Evolutionary conservation across 2,329 filamentous ascomycete species (phyloP), one percentile per base, ranked within the genome.

Genomic region (Parafenestella ontariensis): DNA sequence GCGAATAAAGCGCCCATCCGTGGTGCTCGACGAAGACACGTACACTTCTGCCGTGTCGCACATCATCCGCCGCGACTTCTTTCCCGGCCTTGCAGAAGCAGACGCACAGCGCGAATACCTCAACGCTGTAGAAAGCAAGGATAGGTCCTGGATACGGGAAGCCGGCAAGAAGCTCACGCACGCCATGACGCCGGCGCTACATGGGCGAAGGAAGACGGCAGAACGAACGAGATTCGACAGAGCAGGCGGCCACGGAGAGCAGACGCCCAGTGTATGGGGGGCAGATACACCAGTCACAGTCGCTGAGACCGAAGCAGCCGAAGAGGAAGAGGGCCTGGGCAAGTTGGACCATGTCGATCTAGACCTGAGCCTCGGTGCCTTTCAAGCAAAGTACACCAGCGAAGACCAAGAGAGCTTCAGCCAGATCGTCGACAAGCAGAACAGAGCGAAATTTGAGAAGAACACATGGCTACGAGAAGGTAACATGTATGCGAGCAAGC

Each of bases 361-460:
- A 37, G 89, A 88, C 64, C 87, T 98, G 81, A 92, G 89, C 55
- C 83, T 99, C 1, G 87, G 88, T 48, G 86, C 88, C 1, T 99
- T 97, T 68, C 95, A 99, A 71, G 85, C 90, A 3, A 94, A 91
- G 64, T 98, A 97, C 77, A 99, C 94, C 1, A 96, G 92, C 69
- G 95, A 99, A 76, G 95, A 99, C 74, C 98, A 98, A 71, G 95
- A 97, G 72, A 96, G 91, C 65, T 98, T 99, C 79, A 96, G 96
- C 76, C 89, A 89, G 65, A 82, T 99, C 1, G 81, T 98, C 24
- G 95, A 99, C 77, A 90, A 88, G 68, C 92, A 97, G 70, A 99
- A 97, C 70, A 83, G 88, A 57, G 94, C 92, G 73, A 86, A 84
- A 46, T 88, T 90, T 0, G 89, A 93, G 68, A 96, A 94, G 67